Percentiles rank a stretch among this genome's conserved stretches.
Evolutionary conservation across 495 filamentous ascomycete species (phyloP).

Genomic region (Trichodelitschia bisporula): DNA sequence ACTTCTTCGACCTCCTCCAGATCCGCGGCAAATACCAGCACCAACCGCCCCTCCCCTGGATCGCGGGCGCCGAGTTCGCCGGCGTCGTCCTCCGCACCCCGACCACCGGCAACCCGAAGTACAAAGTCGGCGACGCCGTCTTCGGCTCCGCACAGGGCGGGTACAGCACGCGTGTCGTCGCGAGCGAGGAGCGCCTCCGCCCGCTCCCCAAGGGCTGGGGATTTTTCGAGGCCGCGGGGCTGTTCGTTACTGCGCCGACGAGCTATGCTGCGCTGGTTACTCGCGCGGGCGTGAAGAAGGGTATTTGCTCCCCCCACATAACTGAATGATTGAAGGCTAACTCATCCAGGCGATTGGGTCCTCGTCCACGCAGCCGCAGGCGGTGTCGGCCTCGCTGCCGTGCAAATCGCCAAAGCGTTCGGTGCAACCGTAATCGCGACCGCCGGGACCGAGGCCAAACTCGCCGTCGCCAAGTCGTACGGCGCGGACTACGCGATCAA

Average conservation of each 20-base stretch:
- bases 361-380: constrained; percentile 84
- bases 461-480: constrained; percentile 49
- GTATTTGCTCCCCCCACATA: constrained; percentile 3
- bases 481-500: constrained; percentile 69
- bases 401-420: constrained; percentile 79
- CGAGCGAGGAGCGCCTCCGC: constrained; percentile 37
- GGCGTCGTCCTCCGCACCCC: constrained; percentile 49
- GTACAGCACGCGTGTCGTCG: constrained; percentile 54
- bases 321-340: constrained; percentile 1
- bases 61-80: constrained; percentile 68
- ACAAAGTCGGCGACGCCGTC: constrained; percentile 52
- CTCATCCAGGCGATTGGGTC: constrained; percentile 40
- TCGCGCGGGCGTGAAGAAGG: constrained; percentile 46
- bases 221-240: constrained; percentile 61
- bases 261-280: constrained; percentile 67
- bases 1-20: constrained; percentile 90
- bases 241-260: constrained; percentile 82
- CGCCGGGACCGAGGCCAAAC: constrained; percentile 51
- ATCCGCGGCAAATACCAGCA: constrained; percentile 58
- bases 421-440: constrained; percentile 82
- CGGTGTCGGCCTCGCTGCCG: constrained; percentile 74
- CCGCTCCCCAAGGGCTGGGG: constrained; percentile 60
- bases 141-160: constrained; percentile 75
- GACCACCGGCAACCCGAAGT: constrained; percentile 22
- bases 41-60: constrained; percentile 58